Evolutionary conservation across 1,139 yeast genomes (phyloP), one percentile per base, ranked within the genome.

Genomic region (Entelexis sorbosivorans): DNA sequence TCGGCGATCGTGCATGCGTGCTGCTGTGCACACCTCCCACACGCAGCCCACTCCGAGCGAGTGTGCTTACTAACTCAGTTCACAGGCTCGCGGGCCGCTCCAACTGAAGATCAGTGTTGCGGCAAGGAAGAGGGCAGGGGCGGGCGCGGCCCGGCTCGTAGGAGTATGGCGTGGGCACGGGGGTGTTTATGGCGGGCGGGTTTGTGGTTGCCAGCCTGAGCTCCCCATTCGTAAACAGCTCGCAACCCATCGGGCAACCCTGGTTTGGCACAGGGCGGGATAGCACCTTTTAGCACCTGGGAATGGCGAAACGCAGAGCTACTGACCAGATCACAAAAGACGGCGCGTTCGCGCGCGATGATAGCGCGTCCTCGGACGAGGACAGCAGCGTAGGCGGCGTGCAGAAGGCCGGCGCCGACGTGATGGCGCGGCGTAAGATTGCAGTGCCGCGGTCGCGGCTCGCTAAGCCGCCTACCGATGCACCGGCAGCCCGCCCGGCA

Each of bases 371-470:
- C 16, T 68, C 63, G 29, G 65, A 58, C 5, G 69, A 63, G 26
- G 64, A 56, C 5, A 59, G 61, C 17, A 62, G 64, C 28, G 63
- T 57, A n/a, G 71, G 71, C 33, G 52, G 39, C 11, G 31, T 14
- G 16, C 36, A 11, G 17, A 59, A 62, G 46, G 95, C 95, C 0
- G 73, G 83, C 7, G 73, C 76, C 1, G 78, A 73, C 5, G 79
- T 78, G 6, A 67, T 87, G 74, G 77, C 91, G 11, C 74, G 69
- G 52, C 73, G 96, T 63, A 83, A 80, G 69, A 72, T 82, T 49
- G 71, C 83, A 26, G 74, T 75, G 63, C 88, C 89, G 14, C 74
- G 75, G 56, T 58, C 68, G 36, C 60, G 73, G 63, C 49, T 58
- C 14, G 56, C 51, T 13, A 55, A 38, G 19, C 22, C 38, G 19